Conservation (phyloP, 2,329 filamentous ascomycete species). For the Penicillium frequentans region DNA sequence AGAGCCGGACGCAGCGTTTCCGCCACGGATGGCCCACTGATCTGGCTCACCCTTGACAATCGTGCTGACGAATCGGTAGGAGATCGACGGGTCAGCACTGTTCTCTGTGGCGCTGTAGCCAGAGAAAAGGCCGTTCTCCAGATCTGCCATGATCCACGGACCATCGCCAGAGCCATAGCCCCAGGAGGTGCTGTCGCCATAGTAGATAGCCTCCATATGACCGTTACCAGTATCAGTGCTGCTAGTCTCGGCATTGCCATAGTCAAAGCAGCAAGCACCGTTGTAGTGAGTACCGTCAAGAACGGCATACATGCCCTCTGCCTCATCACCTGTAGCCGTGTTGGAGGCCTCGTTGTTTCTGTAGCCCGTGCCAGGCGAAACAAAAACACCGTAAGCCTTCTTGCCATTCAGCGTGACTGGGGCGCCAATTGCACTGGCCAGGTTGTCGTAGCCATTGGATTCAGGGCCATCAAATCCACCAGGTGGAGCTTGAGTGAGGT, state of each 20-base stretch:
- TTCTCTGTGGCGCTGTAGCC: slow-evolving; percentile 51
- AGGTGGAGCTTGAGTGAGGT: slow-evolving; percentile 62
- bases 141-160: slow-evolving; percentile 69
- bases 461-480: slow-evolving; percentile 60
- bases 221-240: slow-evolving; percentile 58
- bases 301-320: slow-evolving; percentile 42
- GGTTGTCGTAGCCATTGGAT: slow-evolving; percentile 59
- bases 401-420: slow-evolving; percentile 61
- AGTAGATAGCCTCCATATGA: slow-evolving; percentile 71
- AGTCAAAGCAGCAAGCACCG: slow-evolving; percentile 50
- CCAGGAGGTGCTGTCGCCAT: slow-evolving; percentile 56
- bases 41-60: slow-evolving; percentile 58
- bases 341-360: slow-evolving; percentile 57
- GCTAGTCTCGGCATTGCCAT: slow-evolving; percentile 58
- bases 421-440: slow-evolving; percentile 61
- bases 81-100: slow-evolving; percentile 53
- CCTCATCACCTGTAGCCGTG: slow-evolving; percentile 54
- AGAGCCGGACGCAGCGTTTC: slow-evolving; percentile 54
- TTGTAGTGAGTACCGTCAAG: slow-evolving; percentile 39
- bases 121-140: slow-evolving; percentile 67
- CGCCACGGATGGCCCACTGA: slow-evolving; percentile 62
- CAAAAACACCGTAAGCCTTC: slow-evolving; percentile 64
- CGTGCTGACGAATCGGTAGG: slow-evolving; percentile 58
- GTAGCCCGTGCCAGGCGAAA: slow-evolving; percentile 63
- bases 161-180: slow-evolving; percentile 59